phyloP scores from a whole-genome alignment of 148 eudicot species.

The Rhododendron molle region DNA sequence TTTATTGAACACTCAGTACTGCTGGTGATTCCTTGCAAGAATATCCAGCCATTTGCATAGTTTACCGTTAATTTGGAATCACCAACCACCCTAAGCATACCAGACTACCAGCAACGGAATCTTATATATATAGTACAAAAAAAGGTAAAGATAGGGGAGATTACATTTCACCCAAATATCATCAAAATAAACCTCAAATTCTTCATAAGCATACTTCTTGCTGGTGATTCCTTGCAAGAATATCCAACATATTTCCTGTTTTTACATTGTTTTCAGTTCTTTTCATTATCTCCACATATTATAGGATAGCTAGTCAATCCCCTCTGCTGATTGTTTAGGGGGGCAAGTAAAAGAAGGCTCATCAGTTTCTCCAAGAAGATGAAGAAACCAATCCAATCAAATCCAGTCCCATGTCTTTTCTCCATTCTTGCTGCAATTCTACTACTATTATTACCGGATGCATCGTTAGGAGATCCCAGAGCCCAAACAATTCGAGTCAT shows the following conservation, averaged over 20 bases:
- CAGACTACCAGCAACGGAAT: background rate
- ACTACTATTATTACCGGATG: background rate
- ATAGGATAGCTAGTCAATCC: background rate
- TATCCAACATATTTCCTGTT: too few species aligned
- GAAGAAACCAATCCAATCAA: slow-evolving; percentile 12
- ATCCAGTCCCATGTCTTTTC: background rate
- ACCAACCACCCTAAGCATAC: too few species aligned
- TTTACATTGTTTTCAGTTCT: background rate
- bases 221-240: too few species aligned
- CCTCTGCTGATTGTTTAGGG: background rate
- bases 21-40: too few species aligned
- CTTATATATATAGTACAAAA: background rate
- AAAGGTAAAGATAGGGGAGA: background rate
- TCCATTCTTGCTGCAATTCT: background rate
- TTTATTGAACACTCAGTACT: too few species aligned
- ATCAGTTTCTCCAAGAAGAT: background rate
- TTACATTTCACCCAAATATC: too few species aligned
- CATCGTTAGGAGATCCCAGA: slow-evolving; percentile 23
- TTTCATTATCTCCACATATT: background rate
- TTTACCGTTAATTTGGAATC: too few species aligned
- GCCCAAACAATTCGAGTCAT: slow-evolving; percentile 11
- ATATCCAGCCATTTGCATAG: background rate
- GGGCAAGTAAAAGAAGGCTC: background rate
- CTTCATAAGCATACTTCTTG: too few species aligned
- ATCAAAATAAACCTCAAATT: too few species aligned